Evolutionary conservation across 768 basidiomycete species (phyloP), one percentile per base, ranked within the genome.

Genomic region (Russula olivacea): DNA sequence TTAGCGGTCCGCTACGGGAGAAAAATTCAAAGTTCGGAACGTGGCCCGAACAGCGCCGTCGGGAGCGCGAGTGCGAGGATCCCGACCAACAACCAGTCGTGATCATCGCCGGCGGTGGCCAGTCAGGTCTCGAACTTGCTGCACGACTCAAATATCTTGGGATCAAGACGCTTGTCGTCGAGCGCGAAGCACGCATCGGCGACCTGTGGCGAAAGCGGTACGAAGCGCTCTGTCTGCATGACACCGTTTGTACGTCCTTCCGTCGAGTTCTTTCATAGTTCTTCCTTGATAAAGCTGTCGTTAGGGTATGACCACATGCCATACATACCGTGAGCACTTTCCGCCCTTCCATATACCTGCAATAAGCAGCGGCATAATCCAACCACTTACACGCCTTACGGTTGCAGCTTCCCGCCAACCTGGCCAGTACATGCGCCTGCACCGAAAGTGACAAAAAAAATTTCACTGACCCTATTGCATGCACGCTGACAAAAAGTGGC

Each of bases 171-270:
- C 74, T 88, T 9, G 73, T 91, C 15, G 75, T 91, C 52, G 90
- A 93, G 70, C 83, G 79, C 71, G 80, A 84, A 55, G 62, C 70
- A 12, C 73, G 81, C 21, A 78, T 88, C 28, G 87, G 88, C 0
- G 81, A 88, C 69, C 81, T 80, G 55, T 88, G 86, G 87, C 75
- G 86, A 61, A 75, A 79, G 41, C 76, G 89, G 41, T 89, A 90
- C 70, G 81, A 86, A 59, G 80, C 84, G 11, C 72, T 88, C 43
- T 86, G 83, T 54, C 72, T 88, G 32, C 87, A 89, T 68, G 83
- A 86, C 70, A 80, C 83, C 25, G 82, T 86, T 61, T 87, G 85
- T 85, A 68, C 76, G 84, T 78, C 17, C 8, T 19, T 34, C 36
- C 25, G 14, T 49, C 23, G 12, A 6, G 6, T 34, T 54, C 23